A percentile compares a stretch with the other conserved stretches of the same genome.
phyloP scores from a whole-genome alignment of 495 filamentous ascomycete species.

The Daldinia vernicosa region DNA sequence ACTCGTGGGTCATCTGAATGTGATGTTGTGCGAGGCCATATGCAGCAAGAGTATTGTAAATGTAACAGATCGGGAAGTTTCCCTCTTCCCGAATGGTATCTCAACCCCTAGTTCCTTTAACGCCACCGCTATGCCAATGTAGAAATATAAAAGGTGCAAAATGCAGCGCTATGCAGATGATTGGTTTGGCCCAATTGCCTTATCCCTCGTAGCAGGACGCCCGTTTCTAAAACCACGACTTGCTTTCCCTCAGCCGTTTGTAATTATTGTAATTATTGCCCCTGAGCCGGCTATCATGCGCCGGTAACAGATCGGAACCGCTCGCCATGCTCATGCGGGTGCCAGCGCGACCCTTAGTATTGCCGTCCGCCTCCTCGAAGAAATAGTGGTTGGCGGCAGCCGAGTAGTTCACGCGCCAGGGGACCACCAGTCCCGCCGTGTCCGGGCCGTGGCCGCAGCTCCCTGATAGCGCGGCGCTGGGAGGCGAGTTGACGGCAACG shows the following conservation, averaged over 20 bases:
- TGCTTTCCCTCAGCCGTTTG: slow-evolving; percentile 41
- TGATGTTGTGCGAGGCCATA: not conserved
- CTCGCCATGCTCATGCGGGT: slow-evolving; percentile 16
- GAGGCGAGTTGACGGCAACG: slow-evolving; percentile 73
- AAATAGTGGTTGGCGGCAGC: slow-evolving; percentile 51
- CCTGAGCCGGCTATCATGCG: slow-evolving; percentile 3
- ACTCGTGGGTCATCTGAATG: not conserved
- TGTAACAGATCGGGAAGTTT: not conserved
- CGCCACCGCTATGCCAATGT: slow-evolving; percentile 33
- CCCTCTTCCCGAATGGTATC: slow-evolving; percentile 14
- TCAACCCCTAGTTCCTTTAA: not conserved
- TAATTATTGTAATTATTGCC: slow-evolving; percentile 37
- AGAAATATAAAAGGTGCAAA: not conserved
- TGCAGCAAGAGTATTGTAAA: not conserved
- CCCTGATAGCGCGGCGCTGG: slow-evolving; percentile 62
- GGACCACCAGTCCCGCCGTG: slow-evolving; percentile 60
- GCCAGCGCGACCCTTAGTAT: not conserved
- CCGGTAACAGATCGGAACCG: slow-evolving; percentile 34
- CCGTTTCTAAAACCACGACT: slow-evolving; percentile 34
- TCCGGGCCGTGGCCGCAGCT: slow-evolving; percentile 71
- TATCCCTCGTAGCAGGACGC: not conserved
- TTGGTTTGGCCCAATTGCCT: not conserved
- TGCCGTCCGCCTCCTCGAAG: slow-evolving; percentile 48
- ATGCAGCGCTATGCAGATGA: not conserved
- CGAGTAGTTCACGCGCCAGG: slow-evolving; percentile 65